These are phyloP conservation scores for Asclepias syriaca DNA, from an alignment of 257 asterid genomes.

Conservation along the genomic window DNA sequence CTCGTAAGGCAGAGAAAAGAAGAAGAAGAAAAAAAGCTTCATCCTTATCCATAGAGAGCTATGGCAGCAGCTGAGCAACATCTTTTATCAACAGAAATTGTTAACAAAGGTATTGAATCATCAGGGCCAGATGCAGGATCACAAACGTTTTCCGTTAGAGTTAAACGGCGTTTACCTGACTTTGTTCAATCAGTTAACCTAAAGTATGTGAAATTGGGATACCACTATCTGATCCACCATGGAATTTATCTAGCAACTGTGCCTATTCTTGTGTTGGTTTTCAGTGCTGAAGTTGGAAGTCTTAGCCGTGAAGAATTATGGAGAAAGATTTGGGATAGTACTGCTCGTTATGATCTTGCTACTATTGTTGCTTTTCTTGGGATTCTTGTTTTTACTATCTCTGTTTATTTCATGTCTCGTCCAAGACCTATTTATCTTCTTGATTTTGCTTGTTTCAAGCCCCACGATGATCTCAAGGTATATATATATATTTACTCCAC, in stretches of 20 bases:
- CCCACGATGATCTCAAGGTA: slow-evolving; percentile 73
- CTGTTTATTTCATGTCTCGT: slow-evolving; percentile 60
- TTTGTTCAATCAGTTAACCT: slow-evolving; percentile 85
- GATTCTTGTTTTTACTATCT: slow-evolving; percentile 52
- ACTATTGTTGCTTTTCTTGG: slow-evolving; percentile 49
- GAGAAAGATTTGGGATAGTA: slow-evolving; percentile 70
- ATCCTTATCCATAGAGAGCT: background rate
- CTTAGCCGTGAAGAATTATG: slow-evolving; percentile 71
- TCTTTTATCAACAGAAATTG: slow-evolving; percentile 75
- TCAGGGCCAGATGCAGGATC: slow-evolving; percentile 79
- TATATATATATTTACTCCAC: no score
- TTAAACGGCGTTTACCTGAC: slow-evolving; percentile 69
- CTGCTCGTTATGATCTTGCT: slow-evolving; percentile 61
- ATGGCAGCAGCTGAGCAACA: slow-evolving; percentile 66
- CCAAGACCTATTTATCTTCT: slow-evolving; percentile 64
- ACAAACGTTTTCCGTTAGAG: slow-evolving; percentile 72
- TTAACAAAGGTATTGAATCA: slow-evolving; percentile 68
- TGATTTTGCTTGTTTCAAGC: slow-evolving; percentile 88
- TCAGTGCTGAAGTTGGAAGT: slow-evolving; percentile 77
- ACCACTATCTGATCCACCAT: slow-evolving; percentile 74
- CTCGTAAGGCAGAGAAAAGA: no score
- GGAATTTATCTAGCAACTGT: slow-evolving; percentile 64
- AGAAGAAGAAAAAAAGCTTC: no score
- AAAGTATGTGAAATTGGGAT: slow-evolving; percentile 81
- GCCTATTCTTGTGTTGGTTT: slow-evolving; percentile 60